Base-by-base conservation (phyloP, 2,329 filamentous ascomycete genomes). In the Polytolypa hystricis region DNA sequence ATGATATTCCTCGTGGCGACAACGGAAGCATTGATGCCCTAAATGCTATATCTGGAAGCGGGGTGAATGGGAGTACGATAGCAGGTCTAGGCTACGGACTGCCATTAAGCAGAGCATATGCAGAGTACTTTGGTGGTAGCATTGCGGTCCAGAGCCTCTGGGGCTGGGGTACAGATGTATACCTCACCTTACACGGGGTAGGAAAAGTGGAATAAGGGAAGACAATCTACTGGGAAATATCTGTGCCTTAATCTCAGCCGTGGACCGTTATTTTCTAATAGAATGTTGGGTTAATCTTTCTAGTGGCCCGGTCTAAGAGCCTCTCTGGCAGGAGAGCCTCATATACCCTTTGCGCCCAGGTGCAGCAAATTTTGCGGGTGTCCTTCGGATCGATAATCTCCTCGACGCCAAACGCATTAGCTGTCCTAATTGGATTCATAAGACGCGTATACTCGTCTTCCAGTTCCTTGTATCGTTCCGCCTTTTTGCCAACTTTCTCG, bases 91-190 rank as follows among this genome's bases (percentile, higher is more conserved):
- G 91, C 1, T 98, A 98, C 56, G 91, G 91, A 0, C 57, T 98
- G 44, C 91, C 91, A 1, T 62, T 98, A 15, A 86, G 86, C 36
- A 73, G 91, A 43, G 89, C 91, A 0, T 98, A 98, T 54, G 91
- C 91, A 1, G 89, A 98, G 65, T 98, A 96, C 52, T 98, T 98
- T 66, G 91, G 91, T 2, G 91, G 91, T 1, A 87, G 87, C 2
- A 91, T 98, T 40, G 79, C 79, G 4, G 79, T 98, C n/a, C 89
- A 98, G 69, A 95, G 85, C 56, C 62, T 96, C 31, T 91, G 85
- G 66, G 89, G 91, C 3, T 98, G 91, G 91, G 91, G 78, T 0
- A 78, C 75, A 3, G 76, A 80, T 61, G 74, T 79, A 1, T 80
- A 79, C 56, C 55, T 80, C 37, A 77, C 70, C 34, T 49, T 79